Evolutionary conservation across 768 basidiomycete species (phyloP).

Genomic region (Steccherinum ochraceum): DNA sequence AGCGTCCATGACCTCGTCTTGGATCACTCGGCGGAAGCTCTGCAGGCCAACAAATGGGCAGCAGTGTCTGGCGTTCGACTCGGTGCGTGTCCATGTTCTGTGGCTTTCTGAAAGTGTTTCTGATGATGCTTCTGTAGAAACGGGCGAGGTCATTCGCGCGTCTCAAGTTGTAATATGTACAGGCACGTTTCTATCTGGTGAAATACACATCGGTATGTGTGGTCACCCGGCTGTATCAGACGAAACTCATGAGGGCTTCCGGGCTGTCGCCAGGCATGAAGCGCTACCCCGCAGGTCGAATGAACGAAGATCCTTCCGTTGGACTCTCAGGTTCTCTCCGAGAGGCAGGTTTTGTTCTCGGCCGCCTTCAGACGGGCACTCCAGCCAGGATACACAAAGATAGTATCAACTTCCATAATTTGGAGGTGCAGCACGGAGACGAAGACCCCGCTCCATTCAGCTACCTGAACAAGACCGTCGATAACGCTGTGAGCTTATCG

Average conservation of each 20-base stretch:
- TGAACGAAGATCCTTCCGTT: conserved; percentile 63
- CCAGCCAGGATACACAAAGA: conserved; percentile 70
- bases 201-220: conserved; percentile 75
- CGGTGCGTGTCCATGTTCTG: conserved; percentile 34
- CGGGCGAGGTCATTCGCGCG: conserved; percentile 69
- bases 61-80: conserved; percentile 60
- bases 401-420: conserved; percentile 61
- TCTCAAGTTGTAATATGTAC: conserved; percentile 85
- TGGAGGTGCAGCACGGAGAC: conserved; percentile 68
- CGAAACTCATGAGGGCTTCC: too few species aligned
- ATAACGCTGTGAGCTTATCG: conserved; percentile 51
- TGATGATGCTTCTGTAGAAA: conserved; percentile 37
- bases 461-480: conserved; percentile 59
- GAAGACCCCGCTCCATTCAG: conserved; percentile 64
- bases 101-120: neutral
- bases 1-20: conserved; percentile 78
- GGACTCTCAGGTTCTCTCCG: conserved; percentile 75
- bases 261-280: conserved; percentile 66
- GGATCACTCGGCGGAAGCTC: conserved; percentile 32
- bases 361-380: conserved; percentile 81
- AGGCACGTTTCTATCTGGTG: conserved; percentile 86
- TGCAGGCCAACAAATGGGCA: conserved; percentile 35
- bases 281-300: conserved; percentile 71
- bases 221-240: too few species aligned
- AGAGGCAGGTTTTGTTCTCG: conserved; percentile 73